phyloP scores from a whole-genome alignment of 2,329 filamentous ascomycete genomes.

The Dactylonectria estremocensis region DNA sequence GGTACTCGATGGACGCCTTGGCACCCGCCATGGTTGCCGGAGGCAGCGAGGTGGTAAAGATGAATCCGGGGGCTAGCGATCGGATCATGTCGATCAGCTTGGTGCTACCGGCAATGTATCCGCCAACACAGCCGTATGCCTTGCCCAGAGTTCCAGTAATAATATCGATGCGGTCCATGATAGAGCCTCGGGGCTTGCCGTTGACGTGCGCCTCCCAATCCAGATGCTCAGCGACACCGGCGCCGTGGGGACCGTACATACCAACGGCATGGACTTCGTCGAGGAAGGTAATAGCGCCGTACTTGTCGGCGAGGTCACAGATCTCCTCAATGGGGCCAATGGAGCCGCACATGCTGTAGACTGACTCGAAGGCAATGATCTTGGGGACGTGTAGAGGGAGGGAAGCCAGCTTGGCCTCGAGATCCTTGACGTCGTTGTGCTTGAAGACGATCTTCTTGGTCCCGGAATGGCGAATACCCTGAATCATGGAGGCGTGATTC shows the following conservation, averaged over 20 bases:
- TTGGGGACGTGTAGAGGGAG: conserved; percentile 90
- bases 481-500: conserved; percentile 99
- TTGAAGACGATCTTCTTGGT: conserved; percentile 99
- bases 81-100: conserved; percentile 93
- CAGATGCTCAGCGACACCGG: conserved; percentile 96
- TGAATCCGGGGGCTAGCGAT: conserved; percentile 96
- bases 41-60: conserved; percentile 97
- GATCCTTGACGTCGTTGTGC: conserved; percentile 94
- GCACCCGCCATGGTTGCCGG: conserved; percentile 98
- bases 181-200: conserved; percentile 82
- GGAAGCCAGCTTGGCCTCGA: conserved; percentile 92
- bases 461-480: conserved; percentile 97
- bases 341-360: conserved; percentile 99
- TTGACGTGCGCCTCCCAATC: conserved; percentile 90
- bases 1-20: conserved; percentile 92
- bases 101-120: conserved; percentile 93
- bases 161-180: conserved; percentile 97
- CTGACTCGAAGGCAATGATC: conserved; percentile 98
- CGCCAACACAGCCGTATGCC: conserved; percentile 97
- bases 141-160: conserved; percentile 98
- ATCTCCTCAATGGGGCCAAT: conserved; percentile 97
- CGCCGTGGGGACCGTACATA: conserved; percentile 97
- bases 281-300: conserved; percentile 96
- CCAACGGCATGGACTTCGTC: conserved; percentile 99
- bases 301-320: conserved; percentile 96